Conservation (phyloP, 75 land plant species). For the Cryptomeria japonica region DNA sequence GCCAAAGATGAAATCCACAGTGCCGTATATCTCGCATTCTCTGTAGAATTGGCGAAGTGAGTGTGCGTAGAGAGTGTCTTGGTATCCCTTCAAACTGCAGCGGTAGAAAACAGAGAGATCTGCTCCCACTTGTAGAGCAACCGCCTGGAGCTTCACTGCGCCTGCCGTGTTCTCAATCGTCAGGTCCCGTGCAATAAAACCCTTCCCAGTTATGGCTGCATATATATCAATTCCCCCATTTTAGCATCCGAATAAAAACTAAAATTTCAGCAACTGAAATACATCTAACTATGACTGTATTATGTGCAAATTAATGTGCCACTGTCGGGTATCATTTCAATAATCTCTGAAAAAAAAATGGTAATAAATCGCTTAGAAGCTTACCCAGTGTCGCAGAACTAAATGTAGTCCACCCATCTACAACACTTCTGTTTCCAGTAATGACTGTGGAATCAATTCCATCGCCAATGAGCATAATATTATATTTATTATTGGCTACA, state of each 20-base stretch:
- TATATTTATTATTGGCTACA: conserved; percentile 40
- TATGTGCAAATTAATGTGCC: too few species aligned
- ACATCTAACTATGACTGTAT: too few species aligned
- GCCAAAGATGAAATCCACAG: conserved; percentile 80
- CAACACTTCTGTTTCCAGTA: conserved; percentile 59
- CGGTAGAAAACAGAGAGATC: conserved; percentile 49
- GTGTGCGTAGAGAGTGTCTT: conserved; percentile 72
- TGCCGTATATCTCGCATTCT: conserved; percentile 63
- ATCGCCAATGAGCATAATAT: conserved; percentile 66
- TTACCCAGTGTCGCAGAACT: conserved; percentile 73
- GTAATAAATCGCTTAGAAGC: neutral
- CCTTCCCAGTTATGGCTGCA: conserved; percentile 49
- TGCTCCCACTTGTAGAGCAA: conserved; percentile 51
- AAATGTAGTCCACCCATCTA: conserved; percentile 73
- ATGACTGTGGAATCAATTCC: conserved; percentile 65
- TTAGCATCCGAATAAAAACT: too few species aligned
- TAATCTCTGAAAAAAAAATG: too few species aligned
- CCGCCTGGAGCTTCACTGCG: conserved; percentile 57
- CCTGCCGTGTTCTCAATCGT: conserved; percentile 71
- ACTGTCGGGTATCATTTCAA: too few species aligned
- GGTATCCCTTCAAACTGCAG: conserved; percentile 56
- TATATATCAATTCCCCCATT: too few species aligned
- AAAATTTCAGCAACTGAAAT: too few species aligned
- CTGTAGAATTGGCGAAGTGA: conserved; percentile 71
- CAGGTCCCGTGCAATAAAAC: conserved; percentile 47